These are phyloP conservation scores for Solanum lycopersicoides DNA, from an alignment of 257 asterid genomes.

Conservation along the genomic window DNA sequence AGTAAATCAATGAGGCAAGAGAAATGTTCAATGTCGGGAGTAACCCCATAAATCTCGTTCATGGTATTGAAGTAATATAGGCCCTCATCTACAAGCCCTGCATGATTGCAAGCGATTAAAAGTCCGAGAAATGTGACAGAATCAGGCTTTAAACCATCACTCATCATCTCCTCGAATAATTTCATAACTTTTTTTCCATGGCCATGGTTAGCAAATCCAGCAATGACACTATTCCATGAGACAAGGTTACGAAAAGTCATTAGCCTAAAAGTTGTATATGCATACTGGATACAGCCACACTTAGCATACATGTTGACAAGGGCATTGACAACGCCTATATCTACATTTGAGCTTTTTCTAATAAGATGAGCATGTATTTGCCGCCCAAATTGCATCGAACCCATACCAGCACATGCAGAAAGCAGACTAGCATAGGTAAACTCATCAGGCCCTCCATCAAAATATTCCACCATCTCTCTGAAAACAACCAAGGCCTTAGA, in stretches of 20 bases:
- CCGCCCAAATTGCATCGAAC: conserved; percentile 42
- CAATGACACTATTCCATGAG: conserved; percentile 66
- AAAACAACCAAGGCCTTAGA: conserved; percentile 35
- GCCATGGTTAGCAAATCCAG: conserved; percentile 66
- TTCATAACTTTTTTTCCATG: conserved; percentile 29
- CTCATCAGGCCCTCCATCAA: conserved; percentile 29
- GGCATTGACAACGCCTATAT: conserved; percentile 48
- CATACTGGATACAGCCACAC: conserved; percentile 37
- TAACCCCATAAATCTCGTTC: conserved; percentile 22
- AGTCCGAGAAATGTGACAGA: conserved; percentile 55
- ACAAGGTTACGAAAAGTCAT: conserved; percentile 41
- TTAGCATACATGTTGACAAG: conserved; percentile 79
- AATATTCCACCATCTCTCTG: conserved; percentile 37
- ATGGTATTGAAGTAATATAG: conserved; percentile 28
- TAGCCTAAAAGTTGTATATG: conserved; percentile 23
- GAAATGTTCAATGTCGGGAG: conserved; percentile 43
- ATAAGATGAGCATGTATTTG: conserved; percentile 51
- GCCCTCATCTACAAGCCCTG: conserved; percentile 57
- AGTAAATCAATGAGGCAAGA: conserved; percentile 62
- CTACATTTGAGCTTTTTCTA: conserved; percentile 30
- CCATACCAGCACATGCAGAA: conserved; percentile 50
- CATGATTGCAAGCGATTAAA: conserved; percentile 64
- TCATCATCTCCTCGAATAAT: conserved; percentile 36
- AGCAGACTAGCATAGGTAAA: conserved; percentile 51
- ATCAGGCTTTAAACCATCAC: conserved; percentile 42